Evolutionary conservation across 495 filamentous ascomycete genomes (phyloP), one percentile per base, ranked within the genome.

Genomic region (Penicillium roqueforti): DNA sequence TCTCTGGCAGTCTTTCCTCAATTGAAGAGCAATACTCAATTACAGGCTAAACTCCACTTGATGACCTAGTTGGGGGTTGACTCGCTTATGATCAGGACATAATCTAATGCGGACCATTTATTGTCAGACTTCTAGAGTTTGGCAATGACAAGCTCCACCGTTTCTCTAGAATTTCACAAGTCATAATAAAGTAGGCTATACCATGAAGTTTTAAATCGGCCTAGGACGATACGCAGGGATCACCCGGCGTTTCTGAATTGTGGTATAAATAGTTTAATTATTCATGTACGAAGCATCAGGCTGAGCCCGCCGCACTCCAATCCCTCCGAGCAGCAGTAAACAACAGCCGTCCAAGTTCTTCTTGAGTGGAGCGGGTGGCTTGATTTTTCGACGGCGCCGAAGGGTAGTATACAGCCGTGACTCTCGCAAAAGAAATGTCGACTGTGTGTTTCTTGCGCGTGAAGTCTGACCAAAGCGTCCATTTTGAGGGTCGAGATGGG

Each of bases 281-380:
- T n/a, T 1, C 6, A 42, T 20, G 3, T 32, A 43, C 11, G 18
- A n/a, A 16, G 6, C 2, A 14, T 51, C 36, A 50, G 2, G 16
- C 18, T 16, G 50, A 43, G 29, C 38, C 29, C 9, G 39, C 50
- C 1, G 50, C 47, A 31, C 47, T 52, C 74, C 74, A 77, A 34
- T 71, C 71, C 29, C 72, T 58, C 37, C 65, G 71, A 55, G 64
- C 65, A 16, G 73, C 68, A 4, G 72, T 76, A 47, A 77, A 77
- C 5, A 77, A 53, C 7, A 71, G 41, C 43, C 63, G 55, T 10
- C 68, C 72, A 47, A 72, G 63, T 26, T 72, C 70, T 49, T 66
- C 67, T 16, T 58, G 58, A n/a, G 28, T 43, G 14, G 50, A 39
- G 14, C 42, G 54, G n/a, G 38, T 13, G 28, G 39, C 29, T 16